phyloP scores from a whole-genome alignment of 75 land plant species.

The Pinus albicaulis region DNA sequence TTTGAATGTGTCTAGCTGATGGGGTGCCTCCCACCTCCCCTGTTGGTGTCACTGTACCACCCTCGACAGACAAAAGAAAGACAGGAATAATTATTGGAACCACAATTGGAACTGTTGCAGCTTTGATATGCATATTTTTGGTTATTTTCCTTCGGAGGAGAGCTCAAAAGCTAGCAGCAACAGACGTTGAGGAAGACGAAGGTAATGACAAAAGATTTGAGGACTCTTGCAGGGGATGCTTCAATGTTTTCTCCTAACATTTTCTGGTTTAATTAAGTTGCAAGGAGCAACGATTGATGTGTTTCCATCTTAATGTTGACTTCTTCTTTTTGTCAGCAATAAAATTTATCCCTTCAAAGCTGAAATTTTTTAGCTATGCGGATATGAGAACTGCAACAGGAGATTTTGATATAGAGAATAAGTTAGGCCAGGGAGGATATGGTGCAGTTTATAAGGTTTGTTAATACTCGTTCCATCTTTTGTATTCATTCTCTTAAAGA shows the following conservation, averaged over 20 bases:
- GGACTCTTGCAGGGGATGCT: background rate
- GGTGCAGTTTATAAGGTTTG: conserved; percentile 32
- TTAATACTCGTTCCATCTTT: background rate
- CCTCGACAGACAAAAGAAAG: background rate
- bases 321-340: conserved; percentile 25
- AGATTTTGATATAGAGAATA: conserved; percentile 20
- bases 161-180: background rate
- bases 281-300: background rate
- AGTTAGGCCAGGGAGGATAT: conserved; percentile 19
- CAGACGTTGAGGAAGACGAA: conserved; percentile 19
- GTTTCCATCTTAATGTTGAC: background rate
- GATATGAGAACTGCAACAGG: conserved; percentile 23
- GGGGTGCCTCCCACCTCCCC: conserved; percentile 16
- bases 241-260: background rate
- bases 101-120: conserved; percentile 25
- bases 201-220: conserved; percentile 14
- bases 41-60: conserved; percentile 21
- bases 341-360: conserved; percentile 19
- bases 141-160: conserved; percentile 9
- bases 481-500: background rate
- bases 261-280: conserved; percentile 1
- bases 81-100: conserved; percentile 18
- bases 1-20: conserved; percentile 17
- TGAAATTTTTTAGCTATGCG: conserved; percentile 38
- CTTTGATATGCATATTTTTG: conserved; percentile 2